These are phyloP conservation scores for Neurospora sp. DNA, from an alignment of 495 filamentous ascomycete genomes.

Conservation along the genomic window DNA sequence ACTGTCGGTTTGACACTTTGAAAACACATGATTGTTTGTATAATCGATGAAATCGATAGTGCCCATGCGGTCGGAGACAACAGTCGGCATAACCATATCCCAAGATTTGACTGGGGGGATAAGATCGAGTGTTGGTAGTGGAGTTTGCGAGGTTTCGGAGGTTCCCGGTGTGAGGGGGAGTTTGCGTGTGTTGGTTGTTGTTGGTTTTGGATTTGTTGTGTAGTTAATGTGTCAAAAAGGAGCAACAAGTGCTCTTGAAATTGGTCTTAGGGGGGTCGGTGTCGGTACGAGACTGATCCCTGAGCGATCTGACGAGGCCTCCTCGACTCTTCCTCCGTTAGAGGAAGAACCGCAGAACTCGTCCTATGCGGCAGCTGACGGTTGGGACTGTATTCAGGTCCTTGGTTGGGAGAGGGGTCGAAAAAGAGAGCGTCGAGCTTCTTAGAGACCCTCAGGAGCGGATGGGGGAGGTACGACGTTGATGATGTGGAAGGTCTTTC, in stretches of 20 bases:
- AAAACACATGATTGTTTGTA: constrained; percentile 37
- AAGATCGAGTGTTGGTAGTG: background rate
- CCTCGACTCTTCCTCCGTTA: constrained; percentile 86
- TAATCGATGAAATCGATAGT: constrained; percentile 27
- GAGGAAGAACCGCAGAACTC: constrained; percentile 94
- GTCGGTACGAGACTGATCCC: constrained; percentile 66
- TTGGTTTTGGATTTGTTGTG: background rate
- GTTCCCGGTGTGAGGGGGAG: background rate
- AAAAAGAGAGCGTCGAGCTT: constrained; percentile 36
- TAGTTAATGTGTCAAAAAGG: constrained; percentile 1
- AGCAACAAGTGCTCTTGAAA: constrained; percentile 8
- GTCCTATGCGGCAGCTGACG: constrained; percentile 98
- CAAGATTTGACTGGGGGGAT: constrained; percentile 17
- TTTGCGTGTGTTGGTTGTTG: background rate
- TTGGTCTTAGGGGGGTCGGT: constrained; percentile 77
- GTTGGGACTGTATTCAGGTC: constrained; percentile 43
- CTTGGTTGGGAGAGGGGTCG: constrained; percentile 46
- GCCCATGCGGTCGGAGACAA: constrained; percentile 33
- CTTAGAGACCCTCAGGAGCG: constrained; percentile 42
- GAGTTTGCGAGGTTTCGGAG: background rate
- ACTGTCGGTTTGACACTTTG: background rate
- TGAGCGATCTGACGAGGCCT: constrained; percentile 75
- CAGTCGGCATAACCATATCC: constrained; percentile 49
- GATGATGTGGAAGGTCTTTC: constrained; percentile 57
- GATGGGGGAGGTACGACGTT: constrained; percentile 37